A percentile compares a stretch with the other conserved stretches of the same genome.
phyloP scores from a whole-genome alignment of 306 rosid genomes.

The Cucurbita moschata region DNA sequence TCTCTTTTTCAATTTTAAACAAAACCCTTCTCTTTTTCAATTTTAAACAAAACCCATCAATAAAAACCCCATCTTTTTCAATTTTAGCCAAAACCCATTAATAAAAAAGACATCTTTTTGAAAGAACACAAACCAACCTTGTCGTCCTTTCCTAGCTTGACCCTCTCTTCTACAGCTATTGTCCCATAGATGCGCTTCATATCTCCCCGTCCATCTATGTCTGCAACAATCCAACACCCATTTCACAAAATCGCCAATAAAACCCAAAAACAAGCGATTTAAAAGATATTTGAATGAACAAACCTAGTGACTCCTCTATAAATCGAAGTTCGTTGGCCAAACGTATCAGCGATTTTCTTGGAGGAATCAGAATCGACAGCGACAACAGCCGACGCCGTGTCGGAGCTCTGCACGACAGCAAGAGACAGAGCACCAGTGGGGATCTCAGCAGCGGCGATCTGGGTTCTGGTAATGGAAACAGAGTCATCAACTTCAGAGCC shows the following conservation, averaged over 20 bases:
- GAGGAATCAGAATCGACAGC: conserved; percentile 27
- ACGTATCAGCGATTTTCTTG: conserved; percentile 65
- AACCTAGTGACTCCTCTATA: conserved; percentile 98
- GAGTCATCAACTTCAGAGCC: conserved; percentile 97
- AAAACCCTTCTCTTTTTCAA: neutral
- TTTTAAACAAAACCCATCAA: too few relatives aligned
- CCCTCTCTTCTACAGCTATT: conserved; percentile 99
- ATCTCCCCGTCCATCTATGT: conserved; percentile 99
- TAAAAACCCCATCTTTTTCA: neutral
- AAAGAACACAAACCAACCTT: conserved; percentile 33
- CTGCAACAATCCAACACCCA: conserved; percentile 16
- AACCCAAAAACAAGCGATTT: neutral
- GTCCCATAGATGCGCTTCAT: conserved; percentile 99
- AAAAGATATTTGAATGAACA: too few relatives aligned
- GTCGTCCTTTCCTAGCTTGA: conserved; percentile 98
- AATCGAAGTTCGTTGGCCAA: conserved; percentile 92
- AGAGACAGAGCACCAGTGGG: conserved; percentile 42
- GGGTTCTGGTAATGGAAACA: conserved; percentile 36
- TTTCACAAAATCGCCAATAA: neutral
- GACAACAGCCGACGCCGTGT: conserved; percentile 15
- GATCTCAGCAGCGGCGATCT: conserved; percentile 23
- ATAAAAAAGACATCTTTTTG: neutral
- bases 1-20: neutral
- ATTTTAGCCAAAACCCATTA: too few relatives aligned
- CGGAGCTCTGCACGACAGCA: conserved; percentile 26